Evolutionary conservation across 441 rosid genomes (phyloP), one percentile per base, ranked within the genome.

Genomic region (Isatis lusitanica): DNA sequence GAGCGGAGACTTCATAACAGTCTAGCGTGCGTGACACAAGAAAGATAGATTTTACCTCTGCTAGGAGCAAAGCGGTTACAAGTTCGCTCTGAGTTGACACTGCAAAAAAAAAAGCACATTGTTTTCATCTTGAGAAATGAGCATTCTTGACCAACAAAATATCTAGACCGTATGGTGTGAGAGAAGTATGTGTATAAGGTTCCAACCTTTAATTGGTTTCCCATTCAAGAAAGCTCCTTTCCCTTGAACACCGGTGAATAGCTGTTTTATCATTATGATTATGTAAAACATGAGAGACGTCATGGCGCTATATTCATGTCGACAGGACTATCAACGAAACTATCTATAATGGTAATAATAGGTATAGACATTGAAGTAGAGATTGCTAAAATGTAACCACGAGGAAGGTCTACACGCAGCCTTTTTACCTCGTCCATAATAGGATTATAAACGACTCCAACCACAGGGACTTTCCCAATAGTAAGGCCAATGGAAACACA

Each of bases 401-500:
- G 47, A 65, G 7, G 48, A 74, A 12, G 42, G 24, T 46, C 18
- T 4, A 56, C 7, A 12, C 18, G 38, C 26, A 59, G 67, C n/a
- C 40, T 70, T 74, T 74, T 87, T 65, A 92, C 99, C 99, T 91
- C 99, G 50, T 89, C 79, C 86, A 92, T 85, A 28, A 95, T 91
- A 43, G 99, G 99, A 76, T 93, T 95, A 79, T 77, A 93, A 62
- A 95, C 96, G 47, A 92, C 99, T 0, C 98, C 99, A 52, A 93
- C 88, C 39, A 81, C 84, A 35, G 98, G 96, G 73, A 89, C 80
- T 74, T 90, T 93, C 28, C 82, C 84, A 55, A 93, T 88, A 0
- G 98, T 85, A 68, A 95, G 98, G 26, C 98, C 99, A 77, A 95
- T 91, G 68, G 99, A 93, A 62, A 90, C 80, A 74, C 99, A 95